These are phyloP conservation scores for Carpinus fangiana DNA, from an alignment of 306 rosid species.

Conservation along the genomic window DNA sequence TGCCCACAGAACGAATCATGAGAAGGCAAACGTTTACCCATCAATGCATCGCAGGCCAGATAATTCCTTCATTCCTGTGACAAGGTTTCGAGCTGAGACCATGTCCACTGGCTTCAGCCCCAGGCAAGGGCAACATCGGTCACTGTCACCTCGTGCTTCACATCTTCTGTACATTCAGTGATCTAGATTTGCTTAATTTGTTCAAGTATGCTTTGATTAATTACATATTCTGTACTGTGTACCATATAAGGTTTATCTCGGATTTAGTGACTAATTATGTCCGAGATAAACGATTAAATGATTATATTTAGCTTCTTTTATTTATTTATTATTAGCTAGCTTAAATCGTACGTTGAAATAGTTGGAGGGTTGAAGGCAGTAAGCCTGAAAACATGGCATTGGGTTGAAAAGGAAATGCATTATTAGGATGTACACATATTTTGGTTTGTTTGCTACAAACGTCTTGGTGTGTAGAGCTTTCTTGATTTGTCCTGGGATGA, in stretches of 20 bases:
- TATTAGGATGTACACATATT: slow-evolving; percentile 22
- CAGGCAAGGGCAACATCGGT: slow-evolving; percentile 49
- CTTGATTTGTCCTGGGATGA: slow-evolving; percentile 29
- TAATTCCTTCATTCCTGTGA: slow-evolving; percentile 28
- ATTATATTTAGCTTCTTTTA: no score
- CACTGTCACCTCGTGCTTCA: slow-evolving; percentile 54
- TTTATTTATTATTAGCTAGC: no score
- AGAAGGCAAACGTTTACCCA: slow-evolving; percentile 30
- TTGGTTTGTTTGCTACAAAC: no score
- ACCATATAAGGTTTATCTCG: background rate
- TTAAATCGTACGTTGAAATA: no score
- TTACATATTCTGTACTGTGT: slow-evolving; percentile 26
- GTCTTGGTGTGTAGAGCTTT: slow-evolving; percentile 18
- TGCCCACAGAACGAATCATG: slow-evolving; percentile 42
- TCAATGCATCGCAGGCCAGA: slow-evolving; percentile 33
- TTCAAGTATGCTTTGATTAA: slow-evolving; percentile 11
- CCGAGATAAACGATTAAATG: no score
- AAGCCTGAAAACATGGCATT: background rate
- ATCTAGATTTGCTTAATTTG: background rate
- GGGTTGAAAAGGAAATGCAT: slow-evolving; percentile 20
- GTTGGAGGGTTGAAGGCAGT: background rate
- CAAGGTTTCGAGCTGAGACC: slow-evolving; percentile 53
- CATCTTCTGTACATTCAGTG: slow-evolving; percentile 44
- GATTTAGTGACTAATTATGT: no score
- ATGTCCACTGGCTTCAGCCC: slow-evolving; percentile 46